A percentile compares a stretch with the other conserved stretches of the same genome.
Conservation (phyloP, 345 rosid species). For the Eucalyptus sideroxylon region DNA sequence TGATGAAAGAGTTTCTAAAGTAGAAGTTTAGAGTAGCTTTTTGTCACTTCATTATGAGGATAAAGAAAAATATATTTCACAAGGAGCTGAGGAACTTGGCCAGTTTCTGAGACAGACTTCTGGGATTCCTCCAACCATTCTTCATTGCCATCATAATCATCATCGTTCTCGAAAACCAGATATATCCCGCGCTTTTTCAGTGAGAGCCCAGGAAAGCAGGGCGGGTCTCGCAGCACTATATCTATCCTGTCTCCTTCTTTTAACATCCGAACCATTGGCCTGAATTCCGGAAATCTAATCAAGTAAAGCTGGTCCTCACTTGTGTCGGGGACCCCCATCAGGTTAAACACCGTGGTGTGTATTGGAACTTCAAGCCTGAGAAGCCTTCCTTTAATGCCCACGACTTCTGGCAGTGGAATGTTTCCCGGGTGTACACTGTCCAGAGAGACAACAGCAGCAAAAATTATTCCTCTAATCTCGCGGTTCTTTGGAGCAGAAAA, state of each 20-base stretch:
- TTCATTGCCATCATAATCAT: slow-evolving; percentile 30
- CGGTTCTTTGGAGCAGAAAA: slow-evolving; percentile 22
- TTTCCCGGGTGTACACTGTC: slow-evolving; percentile 12
- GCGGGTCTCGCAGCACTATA: slow-evolving; percentile 7
- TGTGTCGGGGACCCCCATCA: slow-evolving; percentile 38
- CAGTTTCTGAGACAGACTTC: slow-evolving; percentile 27
- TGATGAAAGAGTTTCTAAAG: not conserved
- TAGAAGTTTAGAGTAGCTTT: not conserved
- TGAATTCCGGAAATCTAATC: slow-evolving; percentile 18
- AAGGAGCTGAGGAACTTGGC: slow-evolving; percentile 24
- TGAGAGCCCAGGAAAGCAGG: slow-evolving; percentile 6
- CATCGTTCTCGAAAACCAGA: slow-evolving; percentile 30
- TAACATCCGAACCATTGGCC: slow-evolving; percentile 17
- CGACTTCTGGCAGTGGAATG: slow-evolving; percentile 6
- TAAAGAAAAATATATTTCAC: not conserved
- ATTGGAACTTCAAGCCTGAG: not conserved
- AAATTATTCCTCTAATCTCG: slow-evolving; percentile 24
- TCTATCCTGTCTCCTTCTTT: slow-evolving; percentile 19
- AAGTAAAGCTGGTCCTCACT: slow-evolving; percentile 39
- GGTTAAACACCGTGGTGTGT: not conserved
- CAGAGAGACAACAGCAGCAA: slow-evolving; percentile 37
- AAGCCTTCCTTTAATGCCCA: slow-evolving; percentile 28
- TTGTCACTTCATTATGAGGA: not conserved
- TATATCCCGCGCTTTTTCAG: slow-evolving; percentile 31
- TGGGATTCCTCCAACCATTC: slow-evolving; percentile 18